Base-by-base conservation (phyloP, 768 basidiomycete species). In the Cystobasidium onofrii region DNA sequence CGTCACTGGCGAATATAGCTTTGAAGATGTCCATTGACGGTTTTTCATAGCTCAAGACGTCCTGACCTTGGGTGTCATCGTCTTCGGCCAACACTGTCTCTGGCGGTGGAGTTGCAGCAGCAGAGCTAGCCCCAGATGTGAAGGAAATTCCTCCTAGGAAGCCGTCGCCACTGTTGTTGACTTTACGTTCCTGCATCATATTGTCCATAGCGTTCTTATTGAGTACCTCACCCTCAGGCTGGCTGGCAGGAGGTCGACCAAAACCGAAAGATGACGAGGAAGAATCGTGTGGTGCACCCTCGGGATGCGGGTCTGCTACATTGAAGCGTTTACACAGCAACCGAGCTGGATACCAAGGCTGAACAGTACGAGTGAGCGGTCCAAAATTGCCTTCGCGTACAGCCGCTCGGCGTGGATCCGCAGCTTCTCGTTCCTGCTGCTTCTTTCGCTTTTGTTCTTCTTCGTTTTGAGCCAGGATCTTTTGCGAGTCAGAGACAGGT, bases 1-100 rank as follows among this genome's bases (percentile, higher is more conserved):
- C 91, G 74, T 92, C 91, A 81, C 90, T 92, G 13, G 92, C 94
- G 80, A 99, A 99, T 74, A 99, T 97, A 1, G 95, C 93, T 80
- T 95, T 96, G 85, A 98, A 99, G 54, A 98, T 87, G 78, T 92
- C 90, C 85, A 92, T 90, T 6, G 88, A 83, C 1, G 96, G 95
- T 44, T 90, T 86, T 77, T 90, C 84, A 80, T 97, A 94, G 0
- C 90, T 93, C 76, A 97, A 83, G 6, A 88, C 92, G 78, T 94
- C 92, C 43, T 85, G 82, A 0, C 92, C 94, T 80, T 96, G 94
- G 33, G 85, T 86, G 50, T 93, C 92, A 78, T 97, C 93, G 64
- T 96, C 93, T 27, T 92, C 95, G 54, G 96, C 57, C 17, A 34
- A 31, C 39, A 75, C 77, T 13, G 76, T 60, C 18, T 76, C 74